phyloP scores from a whole-genome alignment of 495 filamentous ascomycete species.

The Neurospora discreta region DNA sequence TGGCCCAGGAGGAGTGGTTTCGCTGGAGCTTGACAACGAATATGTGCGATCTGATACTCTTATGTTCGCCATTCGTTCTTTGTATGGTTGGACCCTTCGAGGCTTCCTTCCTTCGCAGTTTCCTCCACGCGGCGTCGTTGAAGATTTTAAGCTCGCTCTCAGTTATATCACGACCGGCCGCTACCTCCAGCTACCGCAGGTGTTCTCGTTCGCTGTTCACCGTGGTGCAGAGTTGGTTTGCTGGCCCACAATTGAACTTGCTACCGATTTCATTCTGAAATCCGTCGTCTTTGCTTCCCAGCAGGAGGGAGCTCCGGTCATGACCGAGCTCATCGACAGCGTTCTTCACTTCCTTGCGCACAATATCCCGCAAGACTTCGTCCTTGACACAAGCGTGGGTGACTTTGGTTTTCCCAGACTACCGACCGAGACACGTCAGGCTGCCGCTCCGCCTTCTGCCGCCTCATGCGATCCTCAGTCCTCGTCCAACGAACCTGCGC shows the following conservation, averaged over 20 bases:
- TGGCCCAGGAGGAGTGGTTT: constrained; percentile 20
- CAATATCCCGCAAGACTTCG: constrained; percentile 37
- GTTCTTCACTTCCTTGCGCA: constrained; percentile 33
- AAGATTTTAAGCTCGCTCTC: constrained; percentile 37
- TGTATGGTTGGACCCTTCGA: constrained; percentile 33
- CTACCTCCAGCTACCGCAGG: constrained; percentile 32
- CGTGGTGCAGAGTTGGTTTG: constrained; percentile 34
- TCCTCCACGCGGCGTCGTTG: constrained; percentile 15
- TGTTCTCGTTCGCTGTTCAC: constrained; percentile 33
- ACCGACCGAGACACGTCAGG: constrained; percentile 3
- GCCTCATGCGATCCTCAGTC: background rate
- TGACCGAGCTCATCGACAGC: constrained; percentile 22
- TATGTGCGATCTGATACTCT: constrained; percentile 39
- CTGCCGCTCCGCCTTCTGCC: background rate
- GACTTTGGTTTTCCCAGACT: constrained; percentile 29
- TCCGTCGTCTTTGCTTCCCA: constrained; percentile 13
- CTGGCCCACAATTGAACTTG: constrained; percentile 45
- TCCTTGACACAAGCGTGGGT: constrained; percentile 31
- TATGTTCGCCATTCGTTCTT: constrained; percentile 34
- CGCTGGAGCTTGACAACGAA: constrained; percentile 33
- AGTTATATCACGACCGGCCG: constrained; percentile 43
- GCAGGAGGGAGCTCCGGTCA: constrained; percentile 4
- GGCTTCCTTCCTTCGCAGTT: constrained; percentile 11
- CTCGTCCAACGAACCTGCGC: constrained; percentile 6
- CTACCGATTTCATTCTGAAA: constrained; percentile 27